Base-by-base conservation (phyloP, 345 rosid species). In the Moricandia moricandioides region DNA sequence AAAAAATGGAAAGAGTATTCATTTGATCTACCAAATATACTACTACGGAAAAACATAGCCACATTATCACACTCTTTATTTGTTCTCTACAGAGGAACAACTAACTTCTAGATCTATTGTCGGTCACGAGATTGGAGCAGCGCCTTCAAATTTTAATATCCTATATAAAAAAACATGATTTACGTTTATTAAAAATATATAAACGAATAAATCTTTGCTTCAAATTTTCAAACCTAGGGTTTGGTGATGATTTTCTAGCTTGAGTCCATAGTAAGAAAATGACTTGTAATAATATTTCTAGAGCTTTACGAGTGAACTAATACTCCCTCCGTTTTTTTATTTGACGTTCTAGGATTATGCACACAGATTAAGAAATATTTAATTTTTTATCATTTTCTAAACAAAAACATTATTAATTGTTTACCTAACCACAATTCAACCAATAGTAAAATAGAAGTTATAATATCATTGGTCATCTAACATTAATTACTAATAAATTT, bases 41-140 rank as follows among this genome's bases (percentile, higher is more conserved):
- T 40, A 43, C 31, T n/a, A 57, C 16, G 39, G 16, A 5, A 40
- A 71, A 33, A 61, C 16, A 39, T 70, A 29, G 57, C 43, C 57
- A 59, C 31, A 29, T 16, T 12, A 58, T 27, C 1, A 14, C 56
- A 17, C 61, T 62, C 14, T 31, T 17, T 45, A 31, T 47, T 71
- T 71, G 54, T 24, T 61, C 18, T 52, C 9, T 21, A 37, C 37
- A 7, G 11, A 35, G 29, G 34, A 71, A 45, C 33, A 30, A 51
- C 7, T 12, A 56, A 37, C 65, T 27, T 55, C 13, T 16, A 9
- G 8, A 51, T 27, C 21, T 29, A 29, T 35, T 73, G 7, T 37
- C 56, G 24, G 43, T 65, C 77, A 73, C 57, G 70, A 64, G 65
- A 73, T 17, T 65, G 14, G 3, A 39, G n/a, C 45, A 64, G 43